phyloP scores from a whole-genome alignment of 352 stramenopile genomes.

The Globisporangium spinosum region DNA sequence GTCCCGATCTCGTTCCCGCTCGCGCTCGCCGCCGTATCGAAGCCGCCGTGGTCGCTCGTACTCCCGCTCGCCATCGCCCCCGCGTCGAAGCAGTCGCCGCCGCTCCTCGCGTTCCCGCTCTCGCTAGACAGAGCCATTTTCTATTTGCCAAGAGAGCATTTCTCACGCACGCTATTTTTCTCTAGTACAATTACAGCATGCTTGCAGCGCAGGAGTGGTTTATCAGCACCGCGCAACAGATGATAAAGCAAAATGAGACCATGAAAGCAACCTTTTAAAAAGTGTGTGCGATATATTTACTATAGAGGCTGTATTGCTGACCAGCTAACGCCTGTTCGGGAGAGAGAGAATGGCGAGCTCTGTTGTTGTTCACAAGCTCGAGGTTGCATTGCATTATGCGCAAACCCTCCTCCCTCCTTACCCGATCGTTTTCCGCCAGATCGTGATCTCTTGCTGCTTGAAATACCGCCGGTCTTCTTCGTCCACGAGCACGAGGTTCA shows the following conservation, averaged over 20 bases:
- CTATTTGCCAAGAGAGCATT: neutral
- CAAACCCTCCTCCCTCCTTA: slow-evolving; percentile 13
- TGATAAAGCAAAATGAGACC: neutral
- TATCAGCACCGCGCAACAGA: neutral
- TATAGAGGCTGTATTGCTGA: neutral
- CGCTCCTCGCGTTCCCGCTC: slow-evolving; percentile 19
- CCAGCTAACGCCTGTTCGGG: no score
- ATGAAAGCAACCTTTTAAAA: neutral
- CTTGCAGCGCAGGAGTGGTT: neutral
- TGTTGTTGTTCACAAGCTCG: neutral
- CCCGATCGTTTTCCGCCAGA: slow-evolving; percentile 86
- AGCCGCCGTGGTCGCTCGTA: slow-evolving; percentile 24
- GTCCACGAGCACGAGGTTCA: slow-evolving; percentile 99
- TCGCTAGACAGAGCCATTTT: neutral
- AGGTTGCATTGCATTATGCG: neutral
- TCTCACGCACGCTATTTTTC: neutral
- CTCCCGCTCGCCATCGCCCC: slow-evolving; percentile 28
- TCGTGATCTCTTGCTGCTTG: slow-evolving; percentile 98
- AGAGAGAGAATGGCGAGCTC: neutral
- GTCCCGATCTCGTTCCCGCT: slow-evolving; percentile 34
- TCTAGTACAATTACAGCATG: neutral
- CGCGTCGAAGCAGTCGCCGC: slow-evolving; percentile 1
- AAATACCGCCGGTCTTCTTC: slow-evolving; percentile 99
- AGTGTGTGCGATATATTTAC: neutral
- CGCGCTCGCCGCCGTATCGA: slow-evolving; percentile 28